Evolutionary conservation across 345 rosid species (phyloP).

Genomic region (Dimocarpus longan): DNA sequence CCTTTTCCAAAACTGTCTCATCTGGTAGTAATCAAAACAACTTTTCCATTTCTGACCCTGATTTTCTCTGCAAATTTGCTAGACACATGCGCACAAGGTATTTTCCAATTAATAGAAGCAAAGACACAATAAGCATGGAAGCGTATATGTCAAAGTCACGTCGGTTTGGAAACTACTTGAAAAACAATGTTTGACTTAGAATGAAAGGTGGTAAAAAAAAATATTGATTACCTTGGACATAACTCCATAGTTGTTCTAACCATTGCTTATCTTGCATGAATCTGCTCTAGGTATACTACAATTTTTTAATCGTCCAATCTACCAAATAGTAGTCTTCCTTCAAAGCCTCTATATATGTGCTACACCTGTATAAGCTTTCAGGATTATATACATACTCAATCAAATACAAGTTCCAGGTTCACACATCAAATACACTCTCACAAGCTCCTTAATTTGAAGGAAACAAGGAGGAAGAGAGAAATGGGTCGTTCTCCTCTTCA

Average conservation of each 20-base stretch:
- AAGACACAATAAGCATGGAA: too few species aligned
- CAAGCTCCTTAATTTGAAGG: background rate
- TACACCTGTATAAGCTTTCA: slow-evolving; percentile 14
- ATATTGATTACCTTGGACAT: slow-evolving; percentile 63
- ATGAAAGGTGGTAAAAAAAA: slow-evolving; percentile 47
- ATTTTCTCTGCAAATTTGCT: too few species aligned
- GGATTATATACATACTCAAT: slow-evolving; percentile 1
- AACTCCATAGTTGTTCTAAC: slow-evolving; percentile 83
- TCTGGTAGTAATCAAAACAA: too few species aligned
- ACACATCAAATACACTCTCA: background rate
- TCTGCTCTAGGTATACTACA: background rate
- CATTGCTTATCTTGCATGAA: slow-evolving; percentile 27
- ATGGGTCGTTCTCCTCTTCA: slow-evolving; percentile 40
- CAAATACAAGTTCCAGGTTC: background rate
- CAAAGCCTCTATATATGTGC: slow-evolving; percentile 31
- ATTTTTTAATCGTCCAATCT: slow-evolving; percentile 26
- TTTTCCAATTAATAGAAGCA: too few species aligned
- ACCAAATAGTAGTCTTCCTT: background rate
- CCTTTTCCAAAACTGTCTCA: too few species aligned
- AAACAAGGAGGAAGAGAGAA: slow-evolving; percentile 6
- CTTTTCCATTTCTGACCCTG: too few species aligned
- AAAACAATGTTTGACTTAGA: slow-evolving; percentile 36
- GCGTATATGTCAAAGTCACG: background rate
- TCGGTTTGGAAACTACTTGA: background rate
- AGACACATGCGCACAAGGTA: too few species aligned